Conservation (phyloP, 768 basidiomycete genomes). For the Mycena epipterygia region DNA sequence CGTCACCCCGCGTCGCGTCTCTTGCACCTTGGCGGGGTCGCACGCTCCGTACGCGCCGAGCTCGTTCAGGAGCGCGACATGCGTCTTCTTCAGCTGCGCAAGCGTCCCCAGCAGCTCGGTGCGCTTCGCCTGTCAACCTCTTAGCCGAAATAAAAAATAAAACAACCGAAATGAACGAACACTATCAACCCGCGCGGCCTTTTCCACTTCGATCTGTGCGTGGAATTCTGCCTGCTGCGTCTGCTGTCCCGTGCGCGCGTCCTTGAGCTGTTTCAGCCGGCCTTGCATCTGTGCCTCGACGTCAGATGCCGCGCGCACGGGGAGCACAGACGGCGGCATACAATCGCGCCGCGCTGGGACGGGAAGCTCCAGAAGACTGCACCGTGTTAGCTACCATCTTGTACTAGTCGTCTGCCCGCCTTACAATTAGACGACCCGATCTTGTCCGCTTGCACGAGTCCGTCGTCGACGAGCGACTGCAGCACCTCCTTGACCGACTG, state of each 20-base stretch:
- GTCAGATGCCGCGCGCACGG: slow-evolving; percentile 8
- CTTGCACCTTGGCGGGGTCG: slow-evolving; percentile 86
- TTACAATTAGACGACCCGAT: slow-evolving; percentile 95
- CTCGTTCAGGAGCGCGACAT: slow-evolving; percentile 72
- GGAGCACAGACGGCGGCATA: slow-evolving; percentile 42
- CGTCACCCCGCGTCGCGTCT: slow-evolving; percentile 77
- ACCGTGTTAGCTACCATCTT: slow-evolving; percentile 17
- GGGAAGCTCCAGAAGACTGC: slow-evolving; percentile 97
- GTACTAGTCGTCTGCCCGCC: slow-evolving; percentile 43
- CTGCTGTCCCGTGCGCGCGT: slow-evolving; percentile 56
- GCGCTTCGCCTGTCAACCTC: slow-evolving; percentile 66
- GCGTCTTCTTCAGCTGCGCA: slow-evolving; percentile 60
- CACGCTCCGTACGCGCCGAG: slow-evolving; percentile 85
- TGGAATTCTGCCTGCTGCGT: slow-evolving; percentile 66
- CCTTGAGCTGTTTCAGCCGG: slow-evolving; percentile 64
- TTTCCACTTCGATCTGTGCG: slow-evolving; percentile 63
- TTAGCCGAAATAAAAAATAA: neutral
- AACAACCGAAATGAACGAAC: slow-evolving; percentile 55
- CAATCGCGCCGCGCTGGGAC: slow-evolving; percentile 86
- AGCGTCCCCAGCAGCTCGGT: slow-evolving; percentile 65
- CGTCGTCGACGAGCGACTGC: slow-evolving; percentile 89
- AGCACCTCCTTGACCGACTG: slow-evolving; percentile 95
- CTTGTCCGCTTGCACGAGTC: slow-evolving; percentile 89
- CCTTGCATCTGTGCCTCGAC: slow-evolving; percentile 64
- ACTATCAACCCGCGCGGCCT: slow-evolving; percentile 67